These are phyloP conservation scores for Trichoderma atrobrunneum DNA, from an alignment of 2,329 filamentous ascomycete genomes.

Conservation along the genomic window DNA sequence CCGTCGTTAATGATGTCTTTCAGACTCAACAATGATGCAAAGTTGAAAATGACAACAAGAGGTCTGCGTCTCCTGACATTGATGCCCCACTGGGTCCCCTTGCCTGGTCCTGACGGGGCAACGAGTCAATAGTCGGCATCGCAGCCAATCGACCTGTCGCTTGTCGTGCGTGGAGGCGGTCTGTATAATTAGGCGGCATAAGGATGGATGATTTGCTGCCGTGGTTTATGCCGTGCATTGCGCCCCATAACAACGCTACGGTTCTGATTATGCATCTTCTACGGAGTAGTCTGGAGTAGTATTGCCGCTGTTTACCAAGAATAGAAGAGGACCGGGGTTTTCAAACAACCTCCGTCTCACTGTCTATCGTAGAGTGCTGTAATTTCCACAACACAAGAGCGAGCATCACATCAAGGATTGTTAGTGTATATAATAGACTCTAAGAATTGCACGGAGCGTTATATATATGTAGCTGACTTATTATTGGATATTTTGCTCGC, in stretches of 20 bases:
- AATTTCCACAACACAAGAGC: neutral
- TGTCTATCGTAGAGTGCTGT: neutral
- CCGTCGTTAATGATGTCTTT: slow-evolving; percentile 21
- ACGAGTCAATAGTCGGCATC: slow-evolving; percentile 16
- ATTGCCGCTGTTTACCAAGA: neutral
- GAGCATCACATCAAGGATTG: neutral
- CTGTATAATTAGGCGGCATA: slow-evolving; percentile 6
- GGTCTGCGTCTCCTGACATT: slow-evolving; percentile 15
- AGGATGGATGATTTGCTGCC: neutral
- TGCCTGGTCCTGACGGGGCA: slow-evolving; percentile 17
- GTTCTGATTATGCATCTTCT: neutral
- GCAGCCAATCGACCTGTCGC: slow-evolving; percentile 11
- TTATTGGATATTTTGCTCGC: neutral
- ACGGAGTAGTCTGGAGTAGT: neutral
- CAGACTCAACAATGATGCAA: slow-evolving; percentile 15
- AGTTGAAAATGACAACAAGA: slow-evolving; percentile 21
- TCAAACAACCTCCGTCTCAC: neutral
- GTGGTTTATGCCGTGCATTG: slow-evolving; percentile 3
- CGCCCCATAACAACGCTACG: neutral
- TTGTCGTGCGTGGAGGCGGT: slow-evolving; percentile 11
- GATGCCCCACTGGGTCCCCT: slow-evolving; percentile 17
- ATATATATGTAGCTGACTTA: neutral
- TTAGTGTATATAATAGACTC: neutral
- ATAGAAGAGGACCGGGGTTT: neutral
- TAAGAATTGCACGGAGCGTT: neutral